Percentiles rank a stretch among this genome's conserved stretches.
Conservation (phyloP, 2,329 filamentous ascomycete species). For the Ophiocordyceps sinensis region DNA sequence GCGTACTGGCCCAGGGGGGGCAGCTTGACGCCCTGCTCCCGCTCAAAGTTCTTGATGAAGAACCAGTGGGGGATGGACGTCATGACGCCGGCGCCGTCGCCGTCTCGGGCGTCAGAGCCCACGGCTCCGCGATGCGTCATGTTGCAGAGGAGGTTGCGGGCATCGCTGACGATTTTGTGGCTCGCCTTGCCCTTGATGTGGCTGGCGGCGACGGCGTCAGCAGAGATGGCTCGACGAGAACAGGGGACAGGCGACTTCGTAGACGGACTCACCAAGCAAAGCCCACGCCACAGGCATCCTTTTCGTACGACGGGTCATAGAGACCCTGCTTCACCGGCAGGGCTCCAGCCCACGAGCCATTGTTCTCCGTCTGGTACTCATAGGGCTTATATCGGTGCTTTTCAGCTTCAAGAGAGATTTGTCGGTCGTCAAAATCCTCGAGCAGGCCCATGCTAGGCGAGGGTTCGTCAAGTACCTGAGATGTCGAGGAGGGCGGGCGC, state of each 20-base stretch:
- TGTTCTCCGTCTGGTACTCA: slow-evolving; percentile 79
- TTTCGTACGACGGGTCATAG: slow-evolving; percentile 90
- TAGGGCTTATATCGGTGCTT: slow-evolving; percentile 52
- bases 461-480: slow-evolving; percentile 11
- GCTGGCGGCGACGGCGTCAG: slow-evolving; percentile 30
- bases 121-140: slow-evolving; percentile 99
- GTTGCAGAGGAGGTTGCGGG: slow-evolving; percentile 77
- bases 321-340: slow-evolving; percentile 97
- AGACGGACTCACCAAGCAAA: slow-evolving; percentile 89
- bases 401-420: slow-evolving; percentile 45
- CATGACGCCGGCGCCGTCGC: slow-evolving; percentile 98
- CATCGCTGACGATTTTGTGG: slow-evolving; percentile 98
- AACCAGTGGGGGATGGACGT: slow-evolving; percentile 97
- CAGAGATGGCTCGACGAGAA: neutral
- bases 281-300: slow-evolving; percentile 98
- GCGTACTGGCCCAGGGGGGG: slow-evolving; percentile 88
- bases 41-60: slow-evolving; percentile 96
- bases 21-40: slow-evolving; percentile 75
- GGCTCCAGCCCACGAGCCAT: slow-evolving; percentile 80
- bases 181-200: slow-evolving; percentile 95
- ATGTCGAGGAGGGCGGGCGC: neutral
- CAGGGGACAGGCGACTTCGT: slow-evolving; percentile 22
- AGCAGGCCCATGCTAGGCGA: slow-evolving; percentile 57
- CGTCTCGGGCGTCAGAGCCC: slow-evolving; percentile 93
- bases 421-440: slow-evolving; percentile 55